Conservation (phyloP, 768 basidiomycete species). For the Mycena crocata region DNA sequence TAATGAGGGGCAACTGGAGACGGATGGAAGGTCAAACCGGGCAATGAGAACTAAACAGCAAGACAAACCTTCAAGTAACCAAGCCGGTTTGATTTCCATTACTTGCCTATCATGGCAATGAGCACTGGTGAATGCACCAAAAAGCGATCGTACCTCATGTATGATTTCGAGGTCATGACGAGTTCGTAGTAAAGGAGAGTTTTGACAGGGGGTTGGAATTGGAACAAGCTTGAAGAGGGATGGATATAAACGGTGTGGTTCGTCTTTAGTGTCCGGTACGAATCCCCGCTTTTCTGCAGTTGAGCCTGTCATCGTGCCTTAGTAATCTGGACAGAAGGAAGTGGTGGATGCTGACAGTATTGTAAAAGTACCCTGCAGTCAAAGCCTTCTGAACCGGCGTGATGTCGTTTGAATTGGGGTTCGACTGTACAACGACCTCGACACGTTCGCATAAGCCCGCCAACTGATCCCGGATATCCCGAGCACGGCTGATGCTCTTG, state of each 20-base stretch:
- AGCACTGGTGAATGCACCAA: conserved; percentile 5
- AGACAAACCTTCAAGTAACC: conserved; percentile 88
- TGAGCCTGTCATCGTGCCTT: conserved; percentile 67
- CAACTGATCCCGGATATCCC: conserved; percentile 96
- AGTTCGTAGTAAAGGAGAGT: conserved; percentile 95
- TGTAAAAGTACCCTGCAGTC: conserved; percentile 96
- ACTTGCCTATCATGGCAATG: conserved; percentile 70
- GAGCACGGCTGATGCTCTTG: conserved; percentile 93
- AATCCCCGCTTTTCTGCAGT: conserved; percentile 95
- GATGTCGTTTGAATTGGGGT: conserved; percentile 94
- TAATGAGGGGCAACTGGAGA: conserved; percentile 92
- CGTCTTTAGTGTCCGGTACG: conserved; percentile 96
- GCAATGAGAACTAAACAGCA: neutral
- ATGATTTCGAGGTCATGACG: conserved; percentile 97
- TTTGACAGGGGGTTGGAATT: conserved; percentile 93
- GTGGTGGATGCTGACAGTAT: conserved; percentile 68
- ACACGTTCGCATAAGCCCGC: conserved; percentile 97
- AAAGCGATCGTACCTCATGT: conserved; percentile 71
- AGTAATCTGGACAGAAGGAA: neutral
- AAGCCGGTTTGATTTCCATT: conserved; percentile 97
- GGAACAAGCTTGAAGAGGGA: conserved; percentile 95
- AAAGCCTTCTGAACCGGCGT: conserved; percentile 95
- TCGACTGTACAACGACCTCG: conserved; percentile 88
- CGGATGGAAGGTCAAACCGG: conserved; percentile 13
- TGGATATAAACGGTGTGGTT: conserved; percentile 97